A percentile compares a stretch with the other conserved stretches of the same genome.
Evolutionary conservation across 495 filamentous ascomycete species (phyloP).

Genomic region (Podospora fimiseda): DNA sequence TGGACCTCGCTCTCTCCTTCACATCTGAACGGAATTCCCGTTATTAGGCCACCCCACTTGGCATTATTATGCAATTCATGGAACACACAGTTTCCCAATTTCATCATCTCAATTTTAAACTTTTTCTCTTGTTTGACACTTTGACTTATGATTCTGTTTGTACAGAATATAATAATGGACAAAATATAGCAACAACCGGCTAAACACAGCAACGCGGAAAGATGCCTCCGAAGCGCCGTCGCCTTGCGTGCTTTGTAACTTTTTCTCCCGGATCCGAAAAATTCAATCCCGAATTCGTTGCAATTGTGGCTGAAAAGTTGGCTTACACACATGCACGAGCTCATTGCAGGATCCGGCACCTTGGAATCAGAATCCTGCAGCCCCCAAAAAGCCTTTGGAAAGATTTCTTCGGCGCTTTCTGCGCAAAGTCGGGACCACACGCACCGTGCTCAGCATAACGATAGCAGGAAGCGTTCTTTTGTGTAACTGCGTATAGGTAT

Average conservation of each 20-base stretch:
- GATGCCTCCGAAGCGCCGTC: background rate
- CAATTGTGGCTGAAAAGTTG: background rate
- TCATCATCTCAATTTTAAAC: too few relatives aligned
- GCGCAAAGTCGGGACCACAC: too few relatives aligned
- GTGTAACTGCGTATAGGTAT: too few relatives aligned
- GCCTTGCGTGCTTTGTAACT: background rate
- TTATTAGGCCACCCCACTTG: too few relatives aligned
- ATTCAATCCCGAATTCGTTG: background rate
- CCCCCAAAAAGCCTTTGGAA: background rate
- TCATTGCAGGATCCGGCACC: background rate
- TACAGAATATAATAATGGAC: background rate
- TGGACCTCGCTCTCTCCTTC: background rate
- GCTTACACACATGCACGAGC: background rate
- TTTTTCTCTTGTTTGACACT: too few relatives aligned
- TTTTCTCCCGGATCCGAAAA: background rate
- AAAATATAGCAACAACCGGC: background rate
- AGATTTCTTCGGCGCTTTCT: too few relatives aligned
- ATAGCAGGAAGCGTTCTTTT: too few relatives aligned
- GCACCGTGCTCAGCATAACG: too few relatives aligned
- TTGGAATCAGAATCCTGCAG: background rate
- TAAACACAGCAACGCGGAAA: background rate
- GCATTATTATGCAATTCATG: too few relatives aligned
- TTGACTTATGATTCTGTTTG: too few relatives aligned
- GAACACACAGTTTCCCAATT: too few relatives aligned
- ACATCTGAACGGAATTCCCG: background rate